Evolutionary conservation across 495 filamentous ascomycete species (phyloP).

Genomic region (Talaromyces stipitatus): DNA sequence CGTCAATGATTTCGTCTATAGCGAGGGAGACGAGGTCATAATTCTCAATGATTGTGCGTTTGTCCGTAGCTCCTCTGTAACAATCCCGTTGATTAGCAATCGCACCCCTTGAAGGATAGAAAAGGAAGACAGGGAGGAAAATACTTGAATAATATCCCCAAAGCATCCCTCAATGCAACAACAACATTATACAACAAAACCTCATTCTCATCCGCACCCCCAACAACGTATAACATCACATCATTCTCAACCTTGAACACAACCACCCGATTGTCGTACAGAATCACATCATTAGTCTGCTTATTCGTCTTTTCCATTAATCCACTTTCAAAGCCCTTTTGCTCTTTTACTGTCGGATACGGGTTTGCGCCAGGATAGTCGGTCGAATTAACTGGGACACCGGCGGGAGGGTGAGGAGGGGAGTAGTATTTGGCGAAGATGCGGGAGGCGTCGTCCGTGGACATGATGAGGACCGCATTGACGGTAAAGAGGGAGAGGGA

Average conservation of each 20-base stretch:
- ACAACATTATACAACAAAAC: constrained; percentile 92
- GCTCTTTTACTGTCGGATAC: constrained; percentile 83
- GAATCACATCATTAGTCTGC: constrained; percentile 86
- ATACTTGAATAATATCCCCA: constrained; percentile 89
- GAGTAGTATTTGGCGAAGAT: constrained; percentile 96
- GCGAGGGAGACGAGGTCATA: constrained; percentile 89
- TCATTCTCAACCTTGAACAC: constrained; percentile 98
- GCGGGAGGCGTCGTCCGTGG: constrained; percentile 76
- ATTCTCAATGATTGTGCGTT: constrained; percentile 95
- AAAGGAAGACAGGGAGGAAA: background rate
- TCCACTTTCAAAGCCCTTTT: constrained; percentile 94
- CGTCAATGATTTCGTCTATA: constrained; percentile 93
- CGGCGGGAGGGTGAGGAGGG: constrained; percentile 67
- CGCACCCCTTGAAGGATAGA: background rate
- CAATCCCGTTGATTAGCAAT: background rate
- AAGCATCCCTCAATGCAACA: constrained; percentile 75
- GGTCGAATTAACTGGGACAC: constrained; percentile 39
- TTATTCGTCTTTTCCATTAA: constrained; percentile 95
- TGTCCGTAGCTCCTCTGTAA: constrained; percentile 81
- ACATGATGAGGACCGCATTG: constrained; percentile 87
- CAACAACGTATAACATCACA: constrained; percentile 94
- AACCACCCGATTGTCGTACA: constrained; percentile 90
- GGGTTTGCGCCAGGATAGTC: constrained; percentile 63
- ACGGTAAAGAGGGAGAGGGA: constrained; percentile 80
- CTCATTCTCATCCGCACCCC: constrained; percentile 90